Base-by-base conservation (phyloP, 495 filamentous ascomycete genomes). In the Penicillium waksmanii region DNA sequence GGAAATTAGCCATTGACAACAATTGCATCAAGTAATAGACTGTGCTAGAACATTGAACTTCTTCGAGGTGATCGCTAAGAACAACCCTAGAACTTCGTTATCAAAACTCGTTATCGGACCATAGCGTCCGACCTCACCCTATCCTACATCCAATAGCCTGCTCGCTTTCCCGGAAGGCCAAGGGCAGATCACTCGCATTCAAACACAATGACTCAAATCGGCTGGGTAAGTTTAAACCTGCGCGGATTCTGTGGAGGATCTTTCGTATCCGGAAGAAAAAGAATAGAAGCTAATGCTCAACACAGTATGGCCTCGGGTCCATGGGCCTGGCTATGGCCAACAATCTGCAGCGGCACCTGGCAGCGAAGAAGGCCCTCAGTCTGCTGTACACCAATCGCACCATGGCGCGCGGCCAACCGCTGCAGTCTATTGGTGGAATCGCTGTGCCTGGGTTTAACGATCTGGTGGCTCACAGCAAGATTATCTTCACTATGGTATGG, bases 251-350 rank as follows among this genome's bases (percentile, higher is more conserved):
- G 27, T 9, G 27, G 27, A 31, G 5, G 27, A 31, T 31, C n/a
- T 19, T 18, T 44, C 42, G 42, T 44, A 19, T 44, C n/a, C 36
- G 36, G 36, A 38, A 12, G 42, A 6, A 19, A 17, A 46, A 25
- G 17, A 42, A 31, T n/a, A 5, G 23, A n/a, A 51, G 35, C 53
- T 67, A 61, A 68, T 40, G 8, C 13, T 40, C 6, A 6, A 23
- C 31, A 53, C 46, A 80, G 77, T 80, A 76, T 63, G 77, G 77
- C 60, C 76, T 80, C 36, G 77, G 77, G 18, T 78, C 77, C 53
- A 80, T 80, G 76, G 77, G 77, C 62, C 76, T 77, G n/a, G 77
- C 76, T 60, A 80, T 80, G 77, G 77, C 77, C 62, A 74, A 57
- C 42, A 80, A 80, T 56, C 73, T 80, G 13, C 77, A 80, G 68